Percentiles rank a stretch among this genome's conserved stretches.
These are phyloP conservation scores for Thelonectria olida DNA, from an alignment of 2,329 filamentous ascomycete genomes.

Conservation along the genomic window DNA sequence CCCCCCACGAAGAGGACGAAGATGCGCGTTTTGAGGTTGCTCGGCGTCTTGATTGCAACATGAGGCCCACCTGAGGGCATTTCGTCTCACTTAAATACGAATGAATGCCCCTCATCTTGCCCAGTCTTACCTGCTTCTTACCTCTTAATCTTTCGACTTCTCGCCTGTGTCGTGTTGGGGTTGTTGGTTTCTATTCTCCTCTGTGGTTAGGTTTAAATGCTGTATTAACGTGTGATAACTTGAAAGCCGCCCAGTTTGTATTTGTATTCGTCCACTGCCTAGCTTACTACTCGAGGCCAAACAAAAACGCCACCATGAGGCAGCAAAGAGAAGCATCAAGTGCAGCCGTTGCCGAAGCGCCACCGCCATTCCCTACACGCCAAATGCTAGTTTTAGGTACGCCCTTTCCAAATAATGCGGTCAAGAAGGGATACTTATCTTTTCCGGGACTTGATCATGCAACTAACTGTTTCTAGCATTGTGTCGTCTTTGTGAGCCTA, in stretches of 20 bases:
- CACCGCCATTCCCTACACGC: conserved; percentile 49
- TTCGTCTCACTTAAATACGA: conserved; percentile 1
- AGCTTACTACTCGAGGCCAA: neutral
- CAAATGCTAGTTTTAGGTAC: conserved; percentile 65
- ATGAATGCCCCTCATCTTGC: neutral
- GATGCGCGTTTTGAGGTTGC: neutral
- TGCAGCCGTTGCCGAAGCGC: neutral
- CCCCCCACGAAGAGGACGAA: neutral
- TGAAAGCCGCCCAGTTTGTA: neutral
- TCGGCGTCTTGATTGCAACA: conserved; percentile 6
- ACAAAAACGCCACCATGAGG: neutral
- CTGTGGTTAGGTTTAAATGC: neutral
- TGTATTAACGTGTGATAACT: neutral
- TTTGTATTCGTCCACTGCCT: too few relatives aligned
- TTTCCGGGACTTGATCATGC: neutral
- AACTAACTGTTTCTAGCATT: conserved; percentile 65
- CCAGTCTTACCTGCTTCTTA: neutral
- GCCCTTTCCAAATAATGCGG: neutral
- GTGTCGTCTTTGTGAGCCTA: conserved; percentile 96
- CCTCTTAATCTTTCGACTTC: neutral
- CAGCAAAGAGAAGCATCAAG: neutral
- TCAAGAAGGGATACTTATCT: neutral
- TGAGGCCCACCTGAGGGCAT: conserved; percentile 11
- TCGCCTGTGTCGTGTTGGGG: neutral
- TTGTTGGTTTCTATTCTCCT: neutral